A percentile compares a stretch with the other conserved stretches of the same genome.
Conservation (phyloP, 331 rosid species). For the Prunus yedoensis region DNA sequence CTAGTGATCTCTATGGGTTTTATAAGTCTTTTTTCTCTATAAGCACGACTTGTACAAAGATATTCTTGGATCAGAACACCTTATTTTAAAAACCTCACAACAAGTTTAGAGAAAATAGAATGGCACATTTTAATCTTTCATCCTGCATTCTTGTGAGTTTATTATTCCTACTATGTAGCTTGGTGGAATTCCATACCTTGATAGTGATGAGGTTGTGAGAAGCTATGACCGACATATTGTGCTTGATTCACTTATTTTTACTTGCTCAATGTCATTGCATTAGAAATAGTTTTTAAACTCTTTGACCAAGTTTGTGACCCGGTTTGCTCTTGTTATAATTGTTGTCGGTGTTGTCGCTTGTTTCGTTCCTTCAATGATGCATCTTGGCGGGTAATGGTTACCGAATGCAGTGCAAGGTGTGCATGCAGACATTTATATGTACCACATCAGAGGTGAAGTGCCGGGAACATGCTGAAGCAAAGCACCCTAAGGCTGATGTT, state of each 20-base stretch:
- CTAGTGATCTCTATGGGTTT: too few species aligned
- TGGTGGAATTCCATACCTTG: background rate
- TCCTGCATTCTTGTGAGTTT: too few species aligned
- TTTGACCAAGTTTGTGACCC: background rate
- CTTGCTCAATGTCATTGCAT: background rate
- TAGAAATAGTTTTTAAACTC: background rate
- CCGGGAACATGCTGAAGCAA: constrained; percentile 83
- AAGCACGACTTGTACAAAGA: too few species aligned
- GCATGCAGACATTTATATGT: constrained; percentile 92
- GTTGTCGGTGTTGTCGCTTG: background rate
- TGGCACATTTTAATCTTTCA: too few species aligned
- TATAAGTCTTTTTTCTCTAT: too few species aligned
- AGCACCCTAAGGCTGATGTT: constrained; percentile 76
- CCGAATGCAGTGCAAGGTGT: constrained; percentile 84
- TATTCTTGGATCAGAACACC: too few species aligned
- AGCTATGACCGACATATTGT: background rate
- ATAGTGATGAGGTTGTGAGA: background rate
- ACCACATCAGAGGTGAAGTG: constrained; percentile 93
- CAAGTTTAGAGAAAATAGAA: too few species aligned
- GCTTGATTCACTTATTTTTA: background rate
- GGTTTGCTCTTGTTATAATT: background rate
- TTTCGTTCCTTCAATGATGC: background rate
- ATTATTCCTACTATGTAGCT: background rate
- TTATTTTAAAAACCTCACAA: too few species aligned
- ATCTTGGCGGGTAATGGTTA: background rate